These are phyloP conservation scores for Trichoderma citrinoviride DNA, from an alignment of 2,329 filamentous ascomycete genomes.

Conservation along the genomic window DNA sequence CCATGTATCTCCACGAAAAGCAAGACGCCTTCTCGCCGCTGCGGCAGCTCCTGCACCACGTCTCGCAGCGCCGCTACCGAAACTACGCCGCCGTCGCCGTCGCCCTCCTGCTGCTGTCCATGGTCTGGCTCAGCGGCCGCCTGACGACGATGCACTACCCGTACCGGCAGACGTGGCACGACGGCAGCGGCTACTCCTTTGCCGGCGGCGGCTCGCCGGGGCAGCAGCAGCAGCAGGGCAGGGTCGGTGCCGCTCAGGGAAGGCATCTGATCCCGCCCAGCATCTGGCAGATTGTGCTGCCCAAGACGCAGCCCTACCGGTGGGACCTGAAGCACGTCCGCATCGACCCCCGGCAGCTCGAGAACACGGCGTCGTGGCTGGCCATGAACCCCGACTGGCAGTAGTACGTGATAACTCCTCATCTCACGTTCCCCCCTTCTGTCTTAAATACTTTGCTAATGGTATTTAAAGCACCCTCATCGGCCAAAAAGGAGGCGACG, in stretches of 20 bases:
- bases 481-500: conserved; percentile 27
- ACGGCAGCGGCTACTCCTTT: not conserved
- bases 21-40: conserved; percentile 4
- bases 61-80: conserved; percentile 8
- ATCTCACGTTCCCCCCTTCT: not conserved
- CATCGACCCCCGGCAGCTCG: not conserved
- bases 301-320: not conserved
- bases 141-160: not conserved
- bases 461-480: conserved; percentile 28
- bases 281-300: conserved; percentile 19
- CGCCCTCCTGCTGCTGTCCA: not conserved
- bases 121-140: conserved; percentile 8
- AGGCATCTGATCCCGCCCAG: conserved; percentile 4
- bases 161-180: not conserved
- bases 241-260: no score
- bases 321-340: not conserved
- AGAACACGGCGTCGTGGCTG: conserved; percentile 17
- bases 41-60: not conserved
- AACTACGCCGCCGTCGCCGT: conserved; percentile 16
- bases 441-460: not conserved
- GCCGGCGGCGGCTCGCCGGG: not conserved
- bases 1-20: conserved; percentile 7
- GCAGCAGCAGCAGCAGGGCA: not conserved
- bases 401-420: not conserved
- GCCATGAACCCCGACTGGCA: conserved; percentile 10